These are phyloP conservation scores for Arthromyces matolae DNA, from an alignment of 768 basidiomycete genomes.

Conservation along the genomic window DNA sequence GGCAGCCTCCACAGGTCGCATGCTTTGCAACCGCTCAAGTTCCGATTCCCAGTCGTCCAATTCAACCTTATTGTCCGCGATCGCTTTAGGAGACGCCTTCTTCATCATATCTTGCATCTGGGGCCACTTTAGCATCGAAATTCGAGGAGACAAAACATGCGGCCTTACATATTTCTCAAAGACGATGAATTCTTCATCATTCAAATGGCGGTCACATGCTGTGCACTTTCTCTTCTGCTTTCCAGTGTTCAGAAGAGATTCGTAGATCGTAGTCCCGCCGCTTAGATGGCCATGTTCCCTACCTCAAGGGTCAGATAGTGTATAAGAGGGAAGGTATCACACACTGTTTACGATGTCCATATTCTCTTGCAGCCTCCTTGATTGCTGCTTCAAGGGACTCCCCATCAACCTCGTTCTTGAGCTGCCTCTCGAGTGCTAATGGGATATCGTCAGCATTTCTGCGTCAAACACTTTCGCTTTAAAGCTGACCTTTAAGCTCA, in stretches of 20 bases:
- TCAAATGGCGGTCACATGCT: constrained; percentile 71
- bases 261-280: constrained; percentile 42
- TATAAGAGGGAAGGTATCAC: constrained; percentile 7
- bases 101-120: constrained; percentile 67
- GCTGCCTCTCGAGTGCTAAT: constrained; percentile 49
- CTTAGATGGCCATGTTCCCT: constrained; percentile 27
- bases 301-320: neutral
- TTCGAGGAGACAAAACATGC: constrained; percentile 3
- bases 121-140: neutral
- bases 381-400: constrained; percentile 45
- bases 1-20: constrained; percentile 55
- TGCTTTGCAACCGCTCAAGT: constrained; percentile 49
- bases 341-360: constrained; percentile 44
- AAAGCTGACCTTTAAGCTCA: constrained; percentile 55
- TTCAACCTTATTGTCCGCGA: constrained; percentile 41
- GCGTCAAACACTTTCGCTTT: neutral
- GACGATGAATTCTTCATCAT: constrained; percentile 41
- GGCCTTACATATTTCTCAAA: constrained; percentile 71
- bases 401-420: constrained; percentile 34
- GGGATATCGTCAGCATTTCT: neutral
- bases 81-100: constrained; percentile 45
- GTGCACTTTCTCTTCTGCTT: constrained; percentile 66
- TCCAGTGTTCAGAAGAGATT: constrained; percentile 52
- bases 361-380: constrained; percentile 38
- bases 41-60: constrained; percentile 59